Evolutionary conservation across 2,329 filamentous ascomycete genomes (phyloP).

Genomic region (Boeremia lycopersici): DNA sequence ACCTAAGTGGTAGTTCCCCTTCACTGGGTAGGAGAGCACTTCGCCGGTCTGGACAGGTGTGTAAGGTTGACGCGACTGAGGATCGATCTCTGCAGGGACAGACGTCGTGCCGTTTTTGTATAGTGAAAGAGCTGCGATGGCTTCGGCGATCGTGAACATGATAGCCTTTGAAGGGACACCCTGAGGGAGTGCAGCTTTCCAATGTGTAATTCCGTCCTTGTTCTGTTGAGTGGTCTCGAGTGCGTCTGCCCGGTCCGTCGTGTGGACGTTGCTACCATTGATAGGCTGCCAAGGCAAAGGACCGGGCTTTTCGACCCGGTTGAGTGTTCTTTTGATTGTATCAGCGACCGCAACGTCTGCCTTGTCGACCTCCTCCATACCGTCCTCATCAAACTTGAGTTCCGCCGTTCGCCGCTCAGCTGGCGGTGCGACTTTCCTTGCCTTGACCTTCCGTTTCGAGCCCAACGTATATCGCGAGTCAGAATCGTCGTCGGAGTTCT

Average conservation of each 20-base stretch:
- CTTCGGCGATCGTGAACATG: constrained; percentile 22
- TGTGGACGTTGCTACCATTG: not conserved
- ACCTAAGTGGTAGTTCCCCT: constrained; percentile 20
- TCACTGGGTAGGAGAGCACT: constrained; percentile 15
- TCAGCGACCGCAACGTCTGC: not conserved
- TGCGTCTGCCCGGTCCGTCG: not conserved
- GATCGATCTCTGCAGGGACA: constrained; percentile 3
- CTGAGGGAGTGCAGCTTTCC: not conserved
- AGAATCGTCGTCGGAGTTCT: constrained; percentile 2
- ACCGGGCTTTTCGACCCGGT: not conserved
- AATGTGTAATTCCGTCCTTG: not conserved
- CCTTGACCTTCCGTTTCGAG: not conserved
- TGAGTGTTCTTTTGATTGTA: not conserved
- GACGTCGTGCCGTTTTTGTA: constrained; percentile 8
- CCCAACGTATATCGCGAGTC: constrained; percentile 12
- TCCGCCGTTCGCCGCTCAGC: constrained; percentile 7
- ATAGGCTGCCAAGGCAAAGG: not conserved
- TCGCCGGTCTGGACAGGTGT: constrained; percentile 12
- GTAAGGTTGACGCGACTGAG: constrained; percentile 9
- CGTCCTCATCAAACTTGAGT: constrained; percentile 11
- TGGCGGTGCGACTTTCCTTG: not conserved
- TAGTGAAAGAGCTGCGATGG: constrained; percentile 9
- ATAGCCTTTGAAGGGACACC: not conserved
- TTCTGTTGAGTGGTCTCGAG: not conserved
- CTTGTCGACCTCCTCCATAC: constrained; percentile 11